Evolutionary conservation across 2,329 filamentous ascomycete species (phyloP), one percentile per base, ranked within the genome.

Genomic region (Cryphonectria carpinicola): DNA sequence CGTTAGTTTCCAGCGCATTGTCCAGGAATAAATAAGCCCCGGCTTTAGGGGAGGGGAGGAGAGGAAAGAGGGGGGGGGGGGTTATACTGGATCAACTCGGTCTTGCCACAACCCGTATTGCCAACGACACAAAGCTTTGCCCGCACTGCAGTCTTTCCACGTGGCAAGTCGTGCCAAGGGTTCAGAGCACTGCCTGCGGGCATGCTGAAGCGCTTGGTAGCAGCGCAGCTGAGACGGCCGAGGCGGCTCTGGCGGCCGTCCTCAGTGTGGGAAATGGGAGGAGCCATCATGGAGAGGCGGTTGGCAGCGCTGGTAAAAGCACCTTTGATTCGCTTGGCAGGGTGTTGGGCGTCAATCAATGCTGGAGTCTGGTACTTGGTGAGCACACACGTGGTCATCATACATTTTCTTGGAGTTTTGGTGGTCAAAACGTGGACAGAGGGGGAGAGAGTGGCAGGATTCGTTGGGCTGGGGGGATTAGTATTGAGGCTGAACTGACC

Each of bases 201-300:
- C 37, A 61, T 39, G 32, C 66, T 67, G 25, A 67, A 32, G 39
- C 66, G 56, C 22, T 52, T 49, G 14, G 58, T 28, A n/a, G 58
- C 66, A 17, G 28, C 66, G 10, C 43, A 60, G 25, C 63, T 41
- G 14, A 63, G 58, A 25, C 43, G 56, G 37, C 25, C 58, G 28
- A 63, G 39, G 41, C 65, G 65, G 43, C 71, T 71, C 69, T 66
- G 70, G 37, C 71, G 66, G n/a, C 71, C 71, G 22, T 69, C 60
- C 7, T 58, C 56, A 2, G 4, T 28, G 25, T 19, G 56, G 3
- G 6, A 3, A 19, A 19, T 39, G 10, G 68, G 68, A 22, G 68
- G 65, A 5, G 43, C 28, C 19, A 67, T 6, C 19, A n/a, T 28
- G 28, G 68, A 65, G 14, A 70, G 43, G 7, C 69, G 71, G 32